These are phyloP conservation scores for Alnus rubra DNA, from an alignment of 306 rosid species.

Conservation along the genomic window DNA sequence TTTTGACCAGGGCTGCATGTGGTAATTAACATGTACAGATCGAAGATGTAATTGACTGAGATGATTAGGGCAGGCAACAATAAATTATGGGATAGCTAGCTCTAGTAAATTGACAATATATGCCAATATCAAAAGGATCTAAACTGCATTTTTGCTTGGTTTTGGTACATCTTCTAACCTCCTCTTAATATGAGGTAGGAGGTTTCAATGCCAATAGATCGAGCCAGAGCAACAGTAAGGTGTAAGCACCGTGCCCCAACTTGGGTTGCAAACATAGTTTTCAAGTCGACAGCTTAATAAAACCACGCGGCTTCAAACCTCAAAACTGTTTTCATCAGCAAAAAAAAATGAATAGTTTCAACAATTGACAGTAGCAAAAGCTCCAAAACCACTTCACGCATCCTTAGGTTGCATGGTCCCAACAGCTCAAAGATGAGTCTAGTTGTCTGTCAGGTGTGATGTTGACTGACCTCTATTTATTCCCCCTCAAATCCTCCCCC, in stretches of 20 bases:
- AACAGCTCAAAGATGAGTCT: conserved; percentile 42
- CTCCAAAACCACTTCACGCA: conserved; percentile 18
- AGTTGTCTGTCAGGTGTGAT: conserved; percentile 40
- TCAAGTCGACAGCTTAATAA: no score
- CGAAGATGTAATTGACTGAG: not conserved
- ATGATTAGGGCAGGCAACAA: not conserved
- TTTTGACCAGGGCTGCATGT: conserved; percentile 4
- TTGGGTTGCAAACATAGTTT: no score
- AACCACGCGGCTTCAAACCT: not conserved
- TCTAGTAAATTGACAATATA: not conserved
- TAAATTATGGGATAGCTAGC: not conserved
- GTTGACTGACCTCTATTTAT: conserved; percentile 70
- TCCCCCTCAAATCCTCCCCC: conserved; percentile 39
- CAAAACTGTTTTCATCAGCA: conserved; percentile 14
- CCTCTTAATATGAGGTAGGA: not conserved
- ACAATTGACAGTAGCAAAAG: conserved; percentile 28
- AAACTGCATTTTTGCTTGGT: conserved; percentile 3
- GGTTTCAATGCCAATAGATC: not conserved
- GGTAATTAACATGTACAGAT: not conserved
- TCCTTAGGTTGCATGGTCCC: conserved; percentile 51
- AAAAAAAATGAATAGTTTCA: not conserved
- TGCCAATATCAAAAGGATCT: not conserved
- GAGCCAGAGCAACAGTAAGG: not conserved
- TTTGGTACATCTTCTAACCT: not conserved
- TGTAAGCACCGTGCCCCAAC: no score